Percentiles rank a stretch among this genome's conserved stretches.
Evolutionary conservation across 129 eudicot genomes (phyloP).

Genomic region (Flaveria ramosissima): DNA sequence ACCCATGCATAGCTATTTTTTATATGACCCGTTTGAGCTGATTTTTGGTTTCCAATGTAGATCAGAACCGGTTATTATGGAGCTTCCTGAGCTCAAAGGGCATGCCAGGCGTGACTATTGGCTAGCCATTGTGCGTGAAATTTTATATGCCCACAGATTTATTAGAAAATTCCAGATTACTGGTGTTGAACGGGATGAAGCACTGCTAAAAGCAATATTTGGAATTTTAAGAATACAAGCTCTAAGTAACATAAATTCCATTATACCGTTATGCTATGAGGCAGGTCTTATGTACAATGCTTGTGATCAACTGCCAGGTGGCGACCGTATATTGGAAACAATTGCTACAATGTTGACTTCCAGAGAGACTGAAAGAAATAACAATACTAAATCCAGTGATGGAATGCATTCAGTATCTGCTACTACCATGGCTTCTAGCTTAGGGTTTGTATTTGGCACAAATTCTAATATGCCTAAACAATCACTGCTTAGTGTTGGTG

Average conservation of each 20-base stretch:
- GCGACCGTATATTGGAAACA: conserved; percentile 75
- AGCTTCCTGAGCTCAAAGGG: conserved; percentile 97
- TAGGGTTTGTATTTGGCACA: conserved; percentile 65
- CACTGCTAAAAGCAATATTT: conserved; percentile 71
- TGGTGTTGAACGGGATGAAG: conserved; percentile 74
- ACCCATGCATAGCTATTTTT: background rate
- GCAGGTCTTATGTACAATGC: conserved; percentile 83
- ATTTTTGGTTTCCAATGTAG: conserved; percentile 49
- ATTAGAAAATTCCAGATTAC: conserved; percentile 56
- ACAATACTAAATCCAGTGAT: conserved; percentile 30
- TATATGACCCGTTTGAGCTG: conserved; percentile 12
- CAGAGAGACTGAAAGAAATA: conserved; percentile 45
- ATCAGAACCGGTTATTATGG: conserved; percentile 83
- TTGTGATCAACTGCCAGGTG: conserved; percentile 94
- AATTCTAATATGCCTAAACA: conserved; percentile 40
- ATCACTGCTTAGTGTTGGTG: conserved; percentile 60
- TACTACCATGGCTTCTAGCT: conserved; percentile 59
- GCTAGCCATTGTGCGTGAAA: conserved; percentile 83
- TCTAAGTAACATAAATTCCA: conserved; percentile 57
- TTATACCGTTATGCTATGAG: conserved; percentile 52
- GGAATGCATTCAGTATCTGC: conserved; percentile 76
- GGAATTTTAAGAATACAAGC: conserved; percentile 89
- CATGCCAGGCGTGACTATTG: conserved; percentile 92
- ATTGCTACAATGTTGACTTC: conserved; percentile 63
- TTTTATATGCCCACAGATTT: conserved; percentile 70